Evolutionary conservation across 2,329 filamentous ascomycete species (phyloP), one percentile per base, ranked within the genome.

Genomic region (Exophiala dermatitidis): DNA sequence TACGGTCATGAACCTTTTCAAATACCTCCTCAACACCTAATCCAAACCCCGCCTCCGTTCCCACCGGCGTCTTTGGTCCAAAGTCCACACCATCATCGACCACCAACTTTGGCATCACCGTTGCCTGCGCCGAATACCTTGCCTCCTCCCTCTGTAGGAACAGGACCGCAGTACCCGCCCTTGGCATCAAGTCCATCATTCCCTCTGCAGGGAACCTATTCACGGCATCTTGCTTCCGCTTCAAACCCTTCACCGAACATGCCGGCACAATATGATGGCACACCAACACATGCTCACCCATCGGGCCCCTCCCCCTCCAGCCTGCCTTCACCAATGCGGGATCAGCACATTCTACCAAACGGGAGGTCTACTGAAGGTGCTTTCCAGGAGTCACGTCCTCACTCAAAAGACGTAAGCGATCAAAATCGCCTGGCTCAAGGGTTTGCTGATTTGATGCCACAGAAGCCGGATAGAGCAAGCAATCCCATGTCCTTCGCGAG

Each of bases 401-500:
- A 72, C 63, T 63, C 67, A 3, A 61, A 64, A 59, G 62, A 60
- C 31, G 72, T 74, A 68, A 53, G 71, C 65, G 26, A 32, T 34
- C 34, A 19, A 30, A 7, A 51, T 37, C 19, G 33, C 31, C 29
- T 9, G 34, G 26, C 43, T 43, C 46, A 47, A 42, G 28, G 26
- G 53, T 44, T 49, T 56, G 56, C 63, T 65, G 50, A 67, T 38
- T 52, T 40, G 53, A 5, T 49, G 40, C 46, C 60, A 34, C 68
- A 90, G 80, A 86, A 85, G 46, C 81, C 86, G 1, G 83, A 81
- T 62, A 83, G 90, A 68, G 78, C 84, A 38, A 84, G 85, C 54
- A 87, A 95, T 67, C 86, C 90, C 49, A 96, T 96, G 90, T 93
- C 90, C 3, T 93, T 97, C 66, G 93, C 89, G 61, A 96, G 90